Evolutionary conservation across 768 basidiomycete genomes (phyloP).

Genomic region (Hemileccinum impolitum): DNA sequence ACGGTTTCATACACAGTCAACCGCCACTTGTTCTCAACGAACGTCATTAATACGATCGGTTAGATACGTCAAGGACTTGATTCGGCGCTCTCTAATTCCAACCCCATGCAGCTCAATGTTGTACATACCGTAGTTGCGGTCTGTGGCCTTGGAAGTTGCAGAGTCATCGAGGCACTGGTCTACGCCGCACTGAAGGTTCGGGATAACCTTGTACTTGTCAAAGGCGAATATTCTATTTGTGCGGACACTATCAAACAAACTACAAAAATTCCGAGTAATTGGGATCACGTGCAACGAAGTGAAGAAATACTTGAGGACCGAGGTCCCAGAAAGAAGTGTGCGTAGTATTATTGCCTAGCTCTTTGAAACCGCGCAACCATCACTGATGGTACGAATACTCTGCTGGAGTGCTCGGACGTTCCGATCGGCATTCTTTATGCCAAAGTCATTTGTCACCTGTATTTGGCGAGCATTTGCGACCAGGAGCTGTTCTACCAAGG

Average conservation of each 20-base stretch:
- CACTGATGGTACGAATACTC: conserved; percentile 73
- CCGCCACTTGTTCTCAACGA: not conserved
- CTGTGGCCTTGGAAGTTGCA: conserved; percentile 48
- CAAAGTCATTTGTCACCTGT: conserved; percentile 64
- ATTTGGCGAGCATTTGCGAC: conserved; percentile 73
- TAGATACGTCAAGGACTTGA: conserved; percentile 25
- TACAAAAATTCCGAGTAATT: conserved; percentile 28
- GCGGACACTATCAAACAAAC: conserved; percentile 72
- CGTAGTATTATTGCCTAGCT: conserved; percentile 81
- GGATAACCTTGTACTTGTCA: conserved; percentile 90
- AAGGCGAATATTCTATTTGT: conserved; percentile 67
- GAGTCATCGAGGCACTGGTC: conserved; percentile 55
- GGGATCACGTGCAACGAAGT: not conserved
- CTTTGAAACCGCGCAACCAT: conserved; percentile 71
- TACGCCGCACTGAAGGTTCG: conserved; percentile 85
- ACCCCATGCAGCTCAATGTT: conserved; percentile 85
- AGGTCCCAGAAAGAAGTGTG: conserved; percentile 70
- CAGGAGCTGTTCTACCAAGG: conserved; percentile 80
- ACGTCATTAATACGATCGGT: conserved; percentile 9
- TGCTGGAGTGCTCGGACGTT: conserved; percentile 93
- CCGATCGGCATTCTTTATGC: conserved; percentile 82
- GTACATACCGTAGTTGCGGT: conserved; percentile 82
- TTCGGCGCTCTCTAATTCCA: conserved; percentile 57
- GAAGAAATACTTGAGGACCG: conserved; percentile 61
- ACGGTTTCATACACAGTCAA: not conserved